Percentiles rank a stretch among this genome's conserved stretches.
These are phyloP conservation scores for Penicillium vulpinum DNA, from an alignment of 2,329 filamentous ascomycete species.

Conservation along the genomic window DNA sequence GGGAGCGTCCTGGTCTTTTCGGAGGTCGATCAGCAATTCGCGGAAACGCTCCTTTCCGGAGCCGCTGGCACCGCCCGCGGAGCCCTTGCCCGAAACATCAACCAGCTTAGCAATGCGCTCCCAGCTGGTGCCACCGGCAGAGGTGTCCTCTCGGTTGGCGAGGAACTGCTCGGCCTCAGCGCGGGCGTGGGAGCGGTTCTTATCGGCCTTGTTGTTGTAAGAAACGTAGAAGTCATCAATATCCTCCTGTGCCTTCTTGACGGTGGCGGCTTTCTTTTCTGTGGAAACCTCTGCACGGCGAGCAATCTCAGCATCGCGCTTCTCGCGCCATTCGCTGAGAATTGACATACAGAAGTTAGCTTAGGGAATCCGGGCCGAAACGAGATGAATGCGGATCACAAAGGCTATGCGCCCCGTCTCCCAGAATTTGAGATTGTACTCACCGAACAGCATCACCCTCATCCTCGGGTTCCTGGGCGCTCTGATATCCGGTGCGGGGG, in stretches of 20 bases:
- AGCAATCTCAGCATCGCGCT: conserved; percentile 76
- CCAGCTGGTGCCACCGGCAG: conserved; percentile 94
- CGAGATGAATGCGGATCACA: not conserved
- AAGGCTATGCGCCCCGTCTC: conserved; percentile 10
- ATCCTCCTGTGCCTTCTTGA: conserved; percentile 86
- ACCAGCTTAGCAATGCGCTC: conserved; percentile 96
- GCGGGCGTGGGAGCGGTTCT: conserved; percentile 81
- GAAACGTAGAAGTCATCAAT: conserved; percentile 99
- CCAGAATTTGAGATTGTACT: conserved; percentile 10
- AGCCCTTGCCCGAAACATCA: conserved; percentile 92
- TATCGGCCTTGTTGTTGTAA: conserved; percentile 98
- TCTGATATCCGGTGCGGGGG: conserved; percentile 52
- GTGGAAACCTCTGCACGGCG: conserved; percentile 83
- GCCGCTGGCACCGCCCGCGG: conserved; percentile 79
- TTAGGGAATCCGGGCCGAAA: not conserved
- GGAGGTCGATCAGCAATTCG: conserved; percentile 80
- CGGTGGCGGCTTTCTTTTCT: conserved; percentile 77
- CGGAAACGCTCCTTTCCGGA: conserved; percentile 96
- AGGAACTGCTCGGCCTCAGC: conserved; percentile 94
- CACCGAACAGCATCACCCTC: conserved; percentile 82
- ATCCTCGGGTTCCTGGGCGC: conserved; percentile 65
- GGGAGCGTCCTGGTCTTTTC: conserved; percentile 88
- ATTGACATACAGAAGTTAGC: conserved; percentile 11
- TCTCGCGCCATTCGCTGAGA: conserved; percentile 78
- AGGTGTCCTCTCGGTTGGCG: conserved; percentile 83